These are phyloP conservation scores for Thelonectria olida DNA, from an alignment of 2,329 filamentous ascomycete genomes.

Conservation along the genomic window DNA sequence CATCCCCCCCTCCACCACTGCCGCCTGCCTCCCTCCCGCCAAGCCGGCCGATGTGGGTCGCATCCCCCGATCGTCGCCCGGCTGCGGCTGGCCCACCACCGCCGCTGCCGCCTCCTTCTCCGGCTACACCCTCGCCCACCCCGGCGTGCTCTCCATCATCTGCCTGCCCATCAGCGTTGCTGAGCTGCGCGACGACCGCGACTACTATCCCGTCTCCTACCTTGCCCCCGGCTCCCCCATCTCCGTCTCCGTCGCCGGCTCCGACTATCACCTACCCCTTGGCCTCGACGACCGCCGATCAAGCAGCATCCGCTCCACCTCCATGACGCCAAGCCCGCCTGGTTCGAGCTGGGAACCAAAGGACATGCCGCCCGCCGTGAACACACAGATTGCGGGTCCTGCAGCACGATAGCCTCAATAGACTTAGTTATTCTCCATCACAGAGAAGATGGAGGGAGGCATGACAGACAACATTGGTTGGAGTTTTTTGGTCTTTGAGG, in stretches of 20 bases:
- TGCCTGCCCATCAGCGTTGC: conserved; percentile 42
- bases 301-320: conserved; percentile 12
- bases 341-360: conserved; percentile 19
- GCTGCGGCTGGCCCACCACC: conserved; percentile 30
- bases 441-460: no score
- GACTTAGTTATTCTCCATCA: conserved; percentile 14
- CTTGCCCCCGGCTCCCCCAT: conserved; percentile 26
- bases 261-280: conserved; percentile 30
- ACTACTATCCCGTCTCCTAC: conserved; percentile 44
- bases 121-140: conserved; percentile 44
- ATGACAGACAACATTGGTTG: conserved; percentile 26
- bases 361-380: conserved; percentile 4
- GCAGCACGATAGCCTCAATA: neutral
- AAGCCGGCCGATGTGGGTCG: conserved; percentile 34
- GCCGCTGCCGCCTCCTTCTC: conserved; percentile 27
- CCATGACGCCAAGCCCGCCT: conserved; percentile 14
- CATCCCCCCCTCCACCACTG: conserved; percentile 7
- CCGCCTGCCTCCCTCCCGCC: conserved; percentile 22
- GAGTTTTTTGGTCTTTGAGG: conserved; percentile 25
- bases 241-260: conserved; percentile 31
- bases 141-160: conserved; percentile 44
- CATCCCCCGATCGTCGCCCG: conserved; percentile 18
- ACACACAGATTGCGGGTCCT: conserved; percentile 3
- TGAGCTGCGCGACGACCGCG: conserved; percentile 45
- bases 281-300: conserved; percentile 30